Evolutionary conservation across 345 rosid genomes (phyloP), one percentile per base, ranked within the genome.

Genomic region (Pistacia integerrima): DNA sequence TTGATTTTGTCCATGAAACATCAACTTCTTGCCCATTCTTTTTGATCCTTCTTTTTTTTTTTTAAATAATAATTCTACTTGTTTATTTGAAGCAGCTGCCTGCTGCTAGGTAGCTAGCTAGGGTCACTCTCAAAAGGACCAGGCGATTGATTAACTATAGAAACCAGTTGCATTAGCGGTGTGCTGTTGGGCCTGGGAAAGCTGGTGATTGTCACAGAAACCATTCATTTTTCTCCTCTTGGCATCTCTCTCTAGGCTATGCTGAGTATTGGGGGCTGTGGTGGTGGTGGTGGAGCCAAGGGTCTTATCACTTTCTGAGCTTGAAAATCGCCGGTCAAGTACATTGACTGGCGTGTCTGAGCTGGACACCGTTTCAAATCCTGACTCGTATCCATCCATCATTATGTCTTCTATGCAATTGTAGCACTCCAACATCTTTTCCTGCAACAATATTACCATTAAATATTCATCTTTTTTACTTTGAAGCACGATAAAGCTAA

Each of bases 291-390:
- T n/a, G 46, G 66, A 56, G 77, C 58, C 82, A 55, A 58, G 65
- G 63, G 84, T 80, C 83, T 80, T 77, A 74, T 82, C 86, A 65
- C 88, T 84, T 73, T 81, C 88, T 38, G 84, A 78, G 84, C 86
- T 82, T 10, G 82, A 90, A 82, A 88, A 81, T 6, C 79, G 87
- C 69, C 72, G 83, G 74, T 87, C 92, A 69, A 90, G 88, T 72
- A 92, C 92, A 69, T 87, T 85, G 41, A 85, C 84, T 22, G 85
- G 81, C 74, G 93, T 83, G 36, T 84, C 84, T 38, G 64, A 83
- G 78, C 89, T 83, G 22, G 79, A 82, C 75, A 79, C 63, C 71
- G 69, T 64, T 22, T 89, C 89, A 22, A 76, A 67, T 22, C 69
- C 80, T 73, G 82, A 67, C 16, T 77, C 83, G 64, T 84, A 80